phyloP scores from a whole-genome alignment of 192 early-diverging fungal species.

The Haplosporangium gracile region DNA sequence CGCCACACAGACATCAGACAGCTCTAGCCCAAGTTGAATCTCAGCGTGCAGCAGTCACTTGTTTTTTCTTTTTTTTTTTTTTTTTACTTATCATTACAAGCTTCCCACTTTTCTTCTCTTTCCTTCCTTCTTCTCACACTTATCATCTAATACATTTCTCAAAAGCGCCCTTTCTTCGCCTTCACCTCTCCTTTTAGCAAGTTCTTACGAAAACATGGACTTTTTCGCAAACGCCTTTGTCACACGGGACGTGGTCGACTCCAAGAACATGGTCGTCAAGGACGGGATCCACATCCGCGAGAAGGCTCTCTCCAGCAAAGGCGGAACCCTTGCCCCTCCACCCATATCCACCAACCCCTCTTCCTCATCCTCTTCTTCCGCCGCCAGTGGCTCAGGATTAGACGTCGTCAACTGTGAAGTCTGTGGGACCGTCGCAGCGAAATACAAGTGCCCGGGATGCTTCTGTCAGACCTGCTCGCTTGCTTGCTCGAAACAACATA shows the following conservation, averaged over 20 bases:
- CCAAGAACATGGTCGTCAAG: conserved; percentile 30
- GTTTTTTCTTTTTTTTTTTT: conserved; percentile 31
- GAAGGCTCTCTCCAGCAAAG: conserved; percentile 7
- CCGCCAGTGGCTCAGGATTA: not conserved
- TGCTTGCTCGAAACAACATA: conserved; percentile 76
- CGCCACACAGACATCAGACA: no score
- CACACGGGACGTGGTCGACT: conserved; percentile 26
- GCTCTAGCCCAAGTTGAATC: not conserved
- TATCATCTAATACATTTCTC: not conserved
- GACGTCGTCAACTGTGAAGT: conserved; percentile 62
- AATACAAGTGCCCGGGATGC: conserved; percentile 84
- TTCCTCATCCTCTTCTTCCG: not conserved
- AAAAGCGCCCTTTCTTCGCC: not conserved
- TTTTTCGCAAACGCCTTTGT: conserved; percentile 53
- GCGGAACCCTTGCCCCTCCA: not conserved
- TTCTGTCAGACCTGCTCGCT: conserved; percentile 72
- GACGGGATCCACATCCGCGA: conserved; percentile 54
- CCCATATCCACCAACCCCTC: not conserved
- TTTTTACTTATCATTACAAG: not conserved
- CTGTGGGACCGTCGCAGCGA: conserved; percentile 57
- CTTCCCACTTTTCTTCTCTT: no score
- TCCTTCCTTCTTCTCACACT: not conserved
- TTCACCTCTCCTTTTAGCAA: not conserved
- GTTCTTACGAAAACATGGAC: conserved; percentile 20
- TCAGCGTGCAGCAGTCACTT: conserved; percentile 7